Evolutionary conservation across 164 flowering plant genomes (phyloP).

Genomic region (Hamamelis virginiana): DNA sequence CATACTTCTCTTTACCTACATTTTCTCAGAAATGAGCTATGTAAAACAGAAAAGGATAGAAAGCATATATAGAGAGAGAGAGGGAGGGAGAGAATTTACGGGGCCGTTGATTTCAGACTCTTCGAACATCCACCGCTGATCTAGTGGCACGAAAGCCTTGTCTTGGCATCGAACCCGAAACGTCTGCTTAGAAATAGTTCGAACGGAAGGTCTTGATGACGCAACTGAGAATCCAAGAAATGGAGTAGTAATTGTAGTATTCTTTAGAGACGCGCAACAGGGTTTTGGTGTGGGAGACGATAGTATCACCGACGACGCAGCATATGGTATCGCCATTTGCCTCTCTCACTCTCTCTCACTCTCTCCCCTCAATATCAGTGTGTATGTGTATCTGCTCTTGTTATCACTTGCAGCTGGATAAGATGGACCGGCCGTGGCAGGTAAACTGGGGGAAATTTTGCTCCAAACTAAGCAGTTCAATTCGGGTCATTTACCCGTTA

Average conservation of each 20-base stretch:
- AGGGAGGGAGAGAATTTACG: slow-evolving; percentile 32
- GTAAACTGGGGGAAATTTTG: too few relatives aligned
- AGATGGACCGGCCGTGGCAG: too few relatives aligned
- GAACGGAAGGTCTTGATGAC: slow-evolving; percentile 14
- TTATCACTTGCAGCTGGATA: too few relatives aligned
- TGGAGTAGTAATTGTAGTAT: slow-evolving; percentile 16
- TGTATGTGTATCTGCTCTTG: too few relatives aligned
- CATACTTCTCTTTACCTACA: neutral
- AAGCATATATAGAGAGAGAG: neutral
- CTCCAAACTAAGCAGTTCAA: too few relatives aligned
- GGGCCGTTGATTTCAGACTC: slow-evolving; percentile 49
- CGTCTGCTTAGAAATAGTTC: slow-evolving; percentile 2
- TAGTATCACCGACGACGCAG: slow-evolving; percentile 18
- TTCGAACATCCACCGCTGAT: slow-evolving; percentile 85
- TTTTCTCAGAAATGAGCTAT: slow-evolving; percentile 2
- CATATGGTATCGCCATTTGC: slow-evolving; percentile 30
- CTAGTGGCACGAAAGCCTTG: slow-evolving; percentile 44
- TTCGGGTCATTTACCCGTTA: too few relatives aligned
- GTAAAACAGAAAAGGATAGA: neutral
- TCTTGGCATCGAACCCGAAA: slow-evolving; percentile 42
- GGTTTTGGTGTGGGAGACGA: slow-evolving; percentile 22
- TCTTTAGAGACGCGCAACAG: slow-evolving; percentile 16
- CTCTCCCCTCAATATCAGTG: too few relatives aligned
- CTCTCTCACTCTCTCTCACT: neutral
- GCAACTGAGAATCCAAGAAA: slow-evolving; percentile 45